Base-by-base conservation (phyloP, 192 early-diverging fungal species). In the Podochytrium sp. region DNA sequence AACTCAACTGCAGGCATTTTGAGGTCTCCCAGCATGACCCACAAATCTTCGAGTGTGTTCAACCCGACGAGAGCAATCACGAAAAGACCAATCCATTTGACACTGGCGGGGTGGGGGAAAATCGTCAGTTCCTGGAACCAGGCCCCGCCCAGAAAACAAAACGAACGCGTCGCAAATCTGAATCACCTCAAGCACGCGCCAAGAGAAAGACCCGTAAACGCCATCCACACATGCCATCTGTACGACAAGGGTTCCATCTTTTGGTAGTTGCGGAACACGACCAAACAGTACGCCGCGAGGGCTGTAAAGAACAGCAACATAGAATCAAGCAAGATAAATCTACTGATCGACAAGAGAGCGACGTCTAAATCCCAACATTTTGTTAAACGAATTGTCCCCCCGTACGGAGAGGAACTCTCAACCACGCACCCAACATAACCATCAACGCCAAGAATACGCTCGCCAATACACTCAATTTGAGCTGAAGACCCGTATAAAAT, bases 11-110 rank as follows among this genome's bases (percentile, higher is more conserved):
- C 33, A 12, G 74, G 74, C 65, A 75, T 80, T 18, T 84, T 82
- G 39, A 88, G 41, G 68, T 92, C 90, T 0, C 93, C 96, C 60
- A 96, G 84, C 57, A 93, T 83, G 35, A 92, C 89, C 90, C 96
- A 99, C 5, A 99, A 85, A 63, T 98, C 95, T 59, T 93, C 89
- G 20, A 98, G 69, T 0, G 97, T 99, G 76, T 94, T 92, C 79
- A 97, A 53, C 1, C 96, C 96, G 64, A 97, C 93, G 10, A 97
- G 79, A 1, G 93, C 96, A 10, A 95, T 91, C 39, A 89, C 89
- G 79, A 99, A 94, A 39, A 97, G 73, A 0, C 98, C 98, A 33
- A 99, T 93, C 98, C 96, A 99, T 81, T 99, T 99, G 25, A 95
- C 88, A 82, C 91, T 92, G 7, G 30, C n/a, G 18, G 7, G 40